A percentile compares a stretch with the other conserved stretches of the same genome.
Evolutionary conservation across 495 filamentous ascomycete genomes (phyloP).

Genomic region (Staphylotrichum longicolle): DNA sequence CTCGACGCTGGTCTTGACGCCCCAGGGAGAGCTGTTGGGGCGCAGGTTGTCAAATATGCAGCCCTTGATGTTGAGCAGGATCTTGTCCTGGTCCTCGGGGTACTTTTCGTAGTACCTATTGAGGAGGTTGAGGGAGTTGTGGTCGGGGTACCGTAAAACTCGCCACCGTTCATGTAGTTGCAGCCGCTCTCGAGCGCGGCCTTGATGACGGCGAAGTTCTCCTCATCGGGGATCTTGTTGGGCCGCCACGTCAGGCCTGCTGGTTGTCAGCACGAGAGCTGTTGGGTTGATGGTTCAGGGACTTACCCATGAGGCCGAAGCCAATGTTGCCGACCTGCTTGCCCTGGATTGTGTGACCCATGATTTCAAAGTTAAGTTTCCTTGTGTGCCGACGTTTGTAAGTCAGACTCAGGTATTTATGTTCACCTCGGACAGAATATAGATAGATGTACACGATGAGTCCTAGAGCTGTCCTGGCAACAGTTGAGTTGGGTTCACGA

Average conservation of each 20-base stretch:
- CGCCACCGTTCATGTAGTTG: constrained; percentile 78
- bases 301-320: constrained; percentile 56
- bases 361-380: constrained; percentile 5
- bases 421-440: too few species aligned
- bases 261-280: neutral
- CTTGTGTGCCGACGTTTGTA: too few species aligned
- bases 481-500: too few species aligned
- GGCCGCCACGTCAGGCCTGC: constrained; percentile 72
- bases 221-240: constrained; percentile 50
- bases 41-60: constrained; percentile 39
- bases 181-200: constrained; percentile 64
- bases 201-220: constrained; percentile 65
- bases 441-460: too few species aligned
- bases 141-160: constrained; percentile 73
- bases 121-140: constrained; percentile 65
- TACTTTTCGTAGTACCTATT: constrained; percentile 65
- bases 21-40: constrained; percentile 60
- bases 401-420: too few species aligned
- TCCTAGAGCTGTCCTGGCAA: too few species aligned
- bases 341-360: constrained; percentile 40
- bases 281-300: neutral
- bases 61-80: constrained; percentile 66
- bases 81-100: constrained; percentile 64
- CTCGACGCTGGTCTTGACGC: constrained; percentile 67
- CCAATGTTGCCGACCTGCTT: constrained; percentile 57